Percentiles rank a stretch among this genome's conserved stretches.
These are phyloP conservation scores for Botrytis fragariae DNA, from an alignment of 2,329 filamentous ascomycete species.

Conservation along the genomic window DNA sequence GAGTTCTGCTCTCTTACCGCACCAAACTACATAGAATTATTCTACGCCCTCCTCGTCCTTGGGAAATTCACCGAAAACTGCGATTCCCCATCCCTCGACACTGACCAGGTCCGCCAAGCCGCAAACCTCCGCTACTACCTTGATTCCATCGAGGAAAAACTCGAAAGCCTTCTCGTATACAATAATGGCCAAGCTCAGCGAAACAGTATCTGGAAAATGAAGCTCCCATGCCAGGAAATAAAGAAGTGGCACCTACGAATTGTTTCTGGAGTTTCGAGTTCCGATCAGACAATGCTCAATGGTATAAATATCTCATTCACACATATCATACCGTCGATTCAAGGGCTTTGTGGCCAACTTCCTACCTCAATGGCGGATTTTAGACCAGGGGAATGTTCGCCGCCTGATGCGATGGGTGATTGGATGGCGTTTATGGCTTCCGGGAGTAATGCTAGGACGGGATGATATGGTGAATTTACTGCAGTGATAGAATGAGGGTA, in stretches of 20 bases:
- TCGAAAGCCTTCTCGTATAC: background rate
- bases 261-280: background rate
- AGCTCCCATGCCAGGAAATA: background rate
- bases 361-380: background rate
- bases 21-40: constrained; percentile 23
- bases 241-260: background rate
- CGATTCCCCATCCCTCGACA: constrained; percentile 23
- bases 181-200: background rate
- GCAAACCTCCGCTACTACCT: constrained; percentile 29
- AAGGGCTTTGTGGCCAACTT: background rate
- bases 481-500: background rate
- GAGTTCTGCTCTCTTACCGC: constrained; percentile 19
- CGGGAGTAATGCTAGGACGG: background rate
- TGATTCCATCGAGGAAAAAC: constrained; percentile 22
- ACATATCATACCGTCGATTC: background rate
- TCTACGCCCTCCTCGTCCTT: constrained; percentile 29
- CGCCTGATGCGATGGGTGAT: background rate
- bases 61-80: constrained; percentile 23
- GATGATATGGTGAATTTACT: too few species aligned
- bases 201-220: background rate
- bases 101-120: constrained; percentile 10
- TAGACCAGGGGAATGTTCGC: background rate
- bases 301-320: background rate
- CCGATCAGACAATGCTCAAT: background rate
- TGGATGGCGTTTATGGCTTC: constrained; percentile 1